These are phyloP conservation scores for Talaromyces piceae DNA, from an alignment of 2,329 filamentous ascomycete genomes.

Conservation along the genomic window DNA sequence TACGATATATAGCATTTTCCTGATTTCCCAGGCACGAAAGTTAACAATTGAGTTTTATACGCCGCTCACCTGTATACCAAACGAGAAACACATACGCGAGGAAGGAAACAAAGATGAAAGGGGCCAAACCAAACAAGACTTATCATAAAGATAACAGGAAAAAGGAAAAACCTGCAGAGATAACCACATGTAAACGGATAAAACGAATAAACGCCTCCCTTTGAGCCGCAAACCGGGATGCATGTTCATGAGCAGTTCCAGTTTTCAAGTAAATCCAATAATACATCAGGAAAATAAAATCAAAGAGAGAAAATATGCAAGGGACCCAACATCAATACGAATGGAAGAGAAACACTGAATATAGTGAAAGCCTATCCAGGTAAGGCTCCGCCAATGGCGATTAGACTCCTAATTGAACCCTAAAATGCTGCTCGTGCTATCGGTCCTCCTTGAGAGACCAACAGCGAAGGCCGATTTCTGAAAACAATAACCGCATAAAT, in stretches of 20 bases:
- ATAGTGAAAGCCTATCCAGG: background rate
- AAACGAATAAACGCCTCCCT: background rate
- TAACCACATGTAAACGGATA: too few relatives aligned
- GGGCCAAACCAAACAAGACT: background rate
- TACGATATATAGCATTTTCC: background rate
- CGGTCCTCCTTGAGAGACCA: background rate
- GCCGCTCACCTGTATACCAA: conserved; percentile 5
- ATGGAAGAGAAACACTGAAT: background rate
- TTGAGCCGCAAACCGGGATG: background rate
- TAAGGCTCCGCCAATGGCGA: background rate
- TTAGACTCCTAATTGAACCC: background rate
- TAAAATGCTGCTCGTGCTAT: background rate
- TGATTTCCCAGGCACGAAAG: background rate
- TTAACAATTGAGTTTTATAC: conserved; percentile 6
- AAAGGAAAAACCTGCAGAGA: background rate
- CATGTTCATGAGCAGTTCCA: background rate
- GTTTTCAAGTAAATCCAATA: background rate
- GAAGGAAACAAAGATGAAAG: background rate
- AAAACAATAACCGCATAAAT: background rate
- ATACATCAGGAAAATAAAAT: conserved; percentile 1
- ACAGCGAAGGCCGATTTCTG: background rate
- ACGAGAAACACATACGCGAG: too few relatives aligned
- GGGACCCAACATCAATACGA: background rate
- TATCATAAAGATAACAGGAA: background rate
- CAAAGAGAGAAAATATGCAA: background rate